These are phyloP conservation scores for Ogataea saltuana DNA, from an alignment of 805 yeast genomes.

Conservation along the genomic window DNA sequence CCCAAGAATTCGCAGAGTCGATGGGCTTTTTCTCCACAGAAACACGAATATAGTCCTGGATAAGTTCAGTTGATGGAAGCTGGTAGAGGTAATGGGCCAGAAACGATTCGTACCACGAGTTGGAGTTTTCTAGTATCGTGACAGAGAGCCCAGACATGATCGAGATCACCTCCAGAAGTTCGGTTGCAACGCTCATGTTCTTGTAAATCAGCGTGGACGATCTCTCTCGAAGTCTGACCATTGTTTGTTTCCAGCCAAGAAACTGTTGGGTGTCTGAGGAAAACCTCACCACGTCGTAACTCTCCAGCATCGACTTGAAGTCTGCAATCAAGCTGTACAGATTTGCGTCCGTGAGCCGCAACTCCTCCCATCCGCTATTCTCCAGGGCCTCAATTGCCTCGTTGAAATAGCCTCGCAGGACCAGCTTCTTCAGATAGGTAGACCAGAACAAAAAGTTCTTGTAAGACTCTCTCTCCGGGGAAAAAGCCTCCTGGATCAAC, in stretches of 20 bases:
- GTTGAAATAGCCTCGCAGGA: constrained; percentile 60
- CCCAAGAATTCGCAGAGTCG: constrained; percentile 49
- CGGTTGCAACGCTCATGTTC: constrained; percentile 33
- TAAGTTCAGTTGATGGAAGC: constrained; percentile 50
- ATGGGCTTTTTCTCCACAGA: constrained; percentile 38
- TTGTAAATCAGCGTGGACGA: constrained; percentile 29
- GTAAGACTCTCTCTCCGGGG: constrained; percentile 44
- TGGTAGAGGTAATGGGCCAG: constrained; percentile 46
- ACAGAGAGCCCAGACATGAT: constrained; percentile 48
- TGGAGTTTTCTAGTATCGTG: constrained; percentile 52
- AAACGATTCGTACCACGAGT: constrained; percentile 69
- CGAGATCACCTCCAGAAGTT: constrained; percentile 44
- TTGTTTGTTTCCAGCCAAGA: constrained; percentile 49
- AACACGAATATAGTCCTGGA: constrained; percentile 42
- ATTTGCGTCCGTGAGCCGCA: constrained; percentile 32
- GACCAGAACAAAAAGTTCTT: constrained; percentile 61
- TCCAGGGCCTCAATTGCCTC: constrained; percentile 53
- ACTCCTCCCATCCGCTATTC: constrained; percentile 43
- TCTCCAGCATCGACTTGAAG: constrained; percentile 40
- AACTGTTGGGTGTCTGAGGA: constrained; percentile 43
- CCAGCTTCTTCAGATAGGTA: constrained; percentile 52
- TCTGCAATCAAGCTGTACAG: constrained; percentile 43
- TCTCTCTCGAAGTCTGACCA: constrained; percentile 51
- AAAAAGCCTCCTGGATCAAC: constrained; percentile 46
- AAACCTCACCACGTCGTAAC: constrained; percentile 38